Percentiles rank a stretch among this genome's conserved stretches.
Conservation (phyloP, 2,329 filamentous ascomycete species). For the Penicillium sp. region DNA sequence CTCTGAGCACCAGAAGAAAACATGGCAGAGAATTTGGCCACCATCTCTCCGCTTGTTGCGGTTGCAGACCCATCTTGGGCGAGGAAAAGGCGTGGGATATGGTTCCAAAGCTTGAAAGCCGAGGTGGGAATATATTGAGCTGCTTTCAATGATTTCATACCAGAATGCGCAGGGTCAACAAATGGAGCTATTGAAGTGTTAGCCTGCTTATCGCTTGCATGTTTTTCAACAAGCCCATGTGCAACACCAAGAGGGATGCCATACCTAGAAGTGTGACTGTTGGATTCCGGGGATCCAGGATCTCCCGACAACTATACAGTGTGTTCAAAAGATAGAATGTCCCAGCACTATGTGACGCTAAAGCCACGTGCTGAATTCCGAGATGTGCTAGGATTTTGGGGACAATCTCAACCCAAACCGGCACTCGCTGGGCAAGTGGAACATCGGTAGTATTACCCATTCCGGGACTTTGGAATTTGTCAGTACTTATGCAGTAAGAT, state of each 20-base stretch:
- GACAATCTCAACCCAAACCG: slow-evolving; percentile 45
- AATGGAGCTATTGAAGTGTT: slow-evolving; percentile 43
- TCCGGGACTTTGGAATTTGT: slow-evolving; percentile 38
- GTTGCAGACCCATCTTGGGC: slow-evolving; percentile 22
- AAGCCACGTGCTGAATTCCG: slow-evolving; percentile 39
- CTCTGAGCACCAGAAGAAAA: slow-evolving; percentile 6
- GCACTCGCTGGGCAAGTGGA: slow-evolving; percentile 36
- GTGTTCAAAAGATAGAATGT: slow-evolving; percentile 48
- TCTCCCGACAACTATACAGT: slow-evolving; percentile 32
- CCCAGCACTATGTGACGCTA: slow-evolving; percentile 46
- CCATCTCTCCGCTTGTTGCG: slow-evolving; percentile 21
- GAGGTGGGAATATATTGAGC: slow-evolving; percentile 27
- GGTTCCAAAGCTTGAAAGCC: slow-evolving; percentile 29
- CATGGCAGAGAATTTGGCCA: slow-evolving; percentile 1
- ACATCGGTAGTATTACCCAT: slow-evolving; percentile 48
- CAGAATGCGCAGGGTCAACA: slow-evolving; percentile 44
- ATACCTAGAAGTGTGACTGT: not conserved
- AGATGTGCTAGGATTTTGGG: slow-evolving; percentile 41
- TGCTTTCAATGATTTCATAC: slow-evolving; percentile 29
- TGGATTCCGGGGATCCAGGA: slow-evolving; percentile 26
- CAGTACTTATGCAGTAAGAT: not conserved
- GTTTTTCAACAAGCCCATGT: not conserved
- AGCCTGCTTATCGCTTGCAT: slow-evolving; percentile 10
- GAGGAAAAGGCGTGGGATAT: slow-evolving; percentile 31
- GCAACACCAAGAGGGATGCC: not conserved